Evolutionary conservation across 495 filamentous ascomycete genomes (phyloP).

Genomic region (Penicillium ochrochloron): DNA sequence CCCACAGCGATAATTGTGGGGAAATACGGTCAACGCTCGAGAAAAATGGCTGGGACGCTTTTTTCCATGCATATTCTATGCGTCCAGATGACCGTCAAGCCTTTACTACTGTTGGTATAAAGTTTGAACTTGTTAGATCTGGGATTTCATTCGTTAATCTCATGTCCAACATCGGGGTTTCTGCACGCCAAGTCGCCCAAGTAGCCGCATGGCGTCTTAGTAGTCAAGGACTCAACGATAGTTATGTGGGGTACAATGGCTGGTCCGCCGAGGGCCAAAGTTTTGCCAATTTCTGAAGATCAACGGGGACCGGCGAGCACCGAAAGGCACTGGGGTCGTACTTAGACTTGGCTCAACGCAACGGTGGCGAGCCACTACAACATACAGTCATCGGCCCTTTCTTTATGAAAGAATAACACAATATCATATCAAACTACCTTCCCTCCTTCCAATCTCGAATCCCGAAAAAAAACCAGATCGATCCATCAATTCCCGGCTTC

Average conservation of each 20-base stretch:
- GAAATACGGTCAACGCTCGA: not conserved
- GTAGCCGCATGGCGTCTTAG: slow-evolving; percentile 3
- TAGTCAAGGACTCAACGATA: not conserved
- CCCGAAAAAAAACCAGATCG: not conserved
- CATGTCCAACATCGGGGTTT: not conserved
- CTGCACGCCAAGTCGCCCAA: not conserved
- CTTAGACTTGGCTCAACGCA: slow-evolving; percentile 7
- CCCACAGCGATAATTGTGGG: slow-evolving; percentile 9
- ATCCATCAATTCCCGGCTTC: not conserved
- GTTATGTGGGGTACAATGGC: slow-evolving; percentile 4
- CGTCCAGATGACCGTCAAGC: not conserved
- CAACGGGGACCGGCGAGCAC: slow-evolving; percentile 13
- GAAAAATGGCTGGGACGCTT: not conserved
- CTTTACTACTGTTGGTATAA: not conserved
- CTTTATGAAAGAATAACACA: not conserved
- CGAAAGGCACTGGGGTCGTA: not conserved
- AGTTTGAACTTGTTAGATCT: not conserved
- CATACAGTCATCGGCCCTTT: not conserved
- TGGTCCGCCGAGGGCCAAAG: slow-evolving; percentile 2
- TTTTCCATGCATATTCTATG: not conserved
- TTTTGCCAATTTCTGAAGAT: slow-evolving; percentile 7
- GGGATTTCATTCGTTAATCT: not conserved
- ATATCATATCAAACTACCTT: not conserved
- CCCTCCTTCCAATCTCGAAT: not conserved
- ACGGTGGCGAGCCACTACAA: not conserved